Evolutionary conservation across 768 basidiomycete genomes (phyloP).

Genomic region (Leucosporidium yakuticum): DNA sequence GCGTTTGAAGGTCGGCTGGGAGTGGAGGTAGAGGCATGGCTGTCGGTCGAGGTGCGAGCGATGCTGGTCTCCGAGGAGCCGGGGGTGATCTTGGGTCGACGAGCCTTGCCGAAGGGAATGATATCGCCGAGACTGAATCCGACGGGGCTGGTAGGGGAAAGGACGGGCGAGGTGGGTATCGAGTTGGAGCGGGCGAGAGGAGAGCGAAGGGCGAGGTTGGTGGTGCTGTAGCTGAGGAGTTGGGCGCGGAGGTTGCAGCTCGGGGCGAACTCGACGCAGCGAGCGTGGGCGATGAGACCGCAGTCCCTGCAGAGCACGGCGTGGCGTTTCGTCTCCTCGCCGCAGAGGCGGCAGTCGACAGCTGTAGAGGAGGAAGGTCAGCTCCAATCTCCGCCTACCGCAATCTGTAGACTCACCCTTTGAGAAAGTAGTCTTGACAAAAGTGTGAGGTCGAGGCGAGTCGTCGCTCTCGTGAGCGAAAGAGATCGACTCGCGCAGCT

Average conservation of each 20-base stretch:
- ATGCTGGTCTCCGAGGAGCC: neutral
- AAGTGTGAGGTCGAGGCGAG: slow-evolving; percentile 55
- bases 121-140: slow-evolving; percentile 17
- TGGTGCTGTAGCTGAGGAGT: slow-evolving; percentile 12
- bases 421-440: slow-evolving; percentile 86
- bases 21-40: too few relatives aligned
- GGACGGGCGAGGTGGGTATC: neutral
- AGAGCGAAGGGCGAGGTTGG: neutral
- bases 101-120: slow-evolving; percentile 18
- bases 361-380: slow-evolving; percentile 49
- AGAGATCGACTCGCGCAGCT: neutral
- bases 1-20: too few relatives aligned
- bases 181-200: neutral
- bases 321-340: slow-evolving; percentile 69
- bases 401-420: slow-evolving; percentile 60
- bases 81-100: slow-evolving; percentile 1
- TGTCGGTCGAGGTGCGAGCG: neutral
- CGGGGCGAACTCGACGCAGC: slow-evolving; percentile 31
- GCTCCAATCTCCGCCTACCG: neutral
- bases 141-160: neutral
- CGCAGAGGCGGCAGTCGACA: slow-evolving; percentile 79
- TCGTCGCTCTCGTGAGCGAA: slow-evolving; percentile 6
- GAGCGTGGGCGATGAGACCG: slow-evolving; percentile 70
- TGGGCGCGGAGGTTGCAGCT: slow-evolving; percentile 34
- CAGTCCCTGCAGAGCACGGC: slow-evolving; percentile 84